Conservation (phyloP, 495 filamentous ascomycete species). For the Hypoxylon cercidicola region DNA sequence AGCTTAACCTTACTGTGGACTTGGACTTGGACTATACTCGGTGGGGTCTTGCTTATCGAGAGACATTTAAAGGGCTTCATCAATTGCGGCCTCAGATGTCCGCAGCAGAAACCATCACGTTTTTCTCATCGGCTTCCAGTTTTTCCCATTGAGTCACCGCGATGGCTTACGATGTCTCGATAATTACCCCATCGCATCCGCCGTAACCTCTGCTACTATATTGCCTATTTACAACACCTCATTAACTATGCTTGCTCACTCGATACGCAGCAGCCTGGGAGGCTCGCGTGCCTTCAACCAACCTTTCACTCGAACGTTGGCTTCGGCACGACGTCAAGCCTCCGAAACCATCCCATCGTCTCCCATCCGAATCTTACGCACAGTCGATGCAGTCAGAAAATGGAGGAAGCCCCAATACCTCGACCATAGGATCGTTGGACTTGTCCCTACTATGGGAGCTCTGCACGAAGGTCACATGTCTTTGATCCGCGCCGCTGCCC, state of each 20-base stretch:
- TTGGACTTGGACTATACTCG: not conserved
- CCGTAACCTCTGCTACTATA: constrained; percentile 13
- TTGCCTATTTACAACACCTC: constrained; percentile 14
- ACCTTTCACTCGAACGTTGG: constrained; percentile 47
- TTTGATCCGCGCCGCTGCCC: constrained; percentile 84
- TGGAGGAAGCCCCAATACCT: constrained; percentile 75
- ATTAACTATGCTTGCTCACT: constrained; percentile 44
- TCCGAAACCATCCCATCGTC: constrained; percentile 59
- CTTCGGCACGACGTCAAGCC: constrained; percentile 34
- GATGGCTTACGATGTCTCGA: constrained; percentile 41
- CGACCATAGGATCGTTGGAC: constrained; percentile 76
- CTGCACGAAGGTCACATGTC: constrained; percentile 91
- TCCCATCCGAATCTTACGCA: constrained; percentile 78
- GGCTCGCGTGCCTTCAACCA: constrained; percentile 43
- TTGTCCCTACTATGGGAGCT: constrained; percentile 97
- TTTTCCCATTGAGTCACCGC: constrained; percentile 36
- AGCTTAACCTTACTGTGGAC: too few relatives aligned
- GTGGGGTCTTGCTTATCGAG: constrained; percentile 8
- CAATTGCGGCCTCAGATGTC: constrained; percentile 53
- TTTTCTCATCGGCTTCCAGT: constrained; percentile 30
- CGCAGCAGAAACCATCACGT: constrained; percentile 61
- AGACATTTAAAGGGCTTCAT: constrained; percentile 12
- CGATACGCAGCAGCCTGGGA: constrained; percentile 32
- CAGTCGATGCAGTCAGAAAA: constrained; percentile 74
- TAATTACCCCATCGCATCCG: constrained; percentile 38